Conservation (phyloP, 306 rosid genomes). For the Prunus persica region Prunus_persica_NCBIv2 NC_034009.1:2165501-2166000, state of each 20-base stretch:
- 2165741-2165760: slow-evolving; percentile 4
- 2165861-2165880: not conserved
- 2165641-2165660: slow-evolving; percentile 37
- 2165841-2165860: not conserved
- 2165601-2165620: slow-evolving; percentile 45
- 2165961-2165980: not conserved
- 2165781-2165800: not conserved
- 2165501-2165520: slow-evolving; percentile 72
- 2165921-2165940: slow-evolving; percentile 1
- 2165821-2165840: not conserved
- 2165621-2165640: slow-evolving; percentile 41
- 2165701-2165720: slow-evolving; percentile 27
- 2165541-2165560: not conserved
- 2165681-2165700: slow-evolving; percentile 32
- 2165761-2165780: not conserved
- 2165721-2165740: slow-evolving; percentile 26
- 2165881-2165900: not conserved
- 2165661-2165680: slow-evolving; percentile 26
- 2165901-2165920: not conserved
- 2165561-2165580: not conserved
- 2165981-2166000: not conserved
- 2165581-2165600: not conserved
- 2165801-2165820: slow-evolving; percentile 15
- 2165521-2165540: slow-evolving; percentile 17
- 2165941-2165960: not conserved